Conservation (phyloP, 2,329 filamentous ascomycete genomes). For the Fusarium brachygibbosum region DNA sequence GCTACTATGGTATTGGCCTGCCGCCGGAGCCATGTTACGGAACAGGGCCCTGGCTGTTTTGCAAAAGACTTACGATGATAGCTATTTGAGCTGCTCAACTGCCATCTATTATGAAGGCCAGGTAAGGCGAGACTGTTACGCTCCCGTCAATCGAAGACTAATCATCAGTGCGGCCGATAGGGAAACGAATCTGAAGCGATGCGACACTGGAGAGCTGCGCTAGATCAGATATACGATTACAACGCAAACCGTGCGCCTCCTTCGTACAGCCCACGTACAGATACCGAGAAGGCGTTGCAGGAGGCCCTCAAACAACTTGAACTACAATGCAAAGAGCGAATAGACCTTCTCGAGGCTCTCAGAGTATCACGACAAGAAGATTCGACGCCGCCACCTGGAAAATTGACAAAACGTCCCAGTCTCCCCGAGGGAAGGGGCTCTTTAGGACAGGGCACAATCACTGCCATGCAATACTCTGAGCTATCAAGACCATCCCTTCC, state of each 20-base stretch:
- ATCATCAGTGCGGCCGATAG: slow-evolving; percentile 60
- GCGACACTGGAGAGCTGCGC: slow-evolving; percentile 88
- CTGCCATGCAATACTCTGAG: slow-evolving; percentile 82
- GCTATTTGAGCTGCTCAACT: slow-evolving; percentile 93
- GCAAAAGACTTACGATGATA: slow-evolving; percentile 98
- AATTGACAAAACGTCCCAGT: slow-evolving; percentile 43
- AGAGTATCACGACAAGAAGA: slow-evolving; percentile 70
- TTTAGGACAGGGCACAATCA: slow-evolving; percentile 86
- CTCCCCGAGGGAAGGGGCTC: slow-evolving; percentile 63
- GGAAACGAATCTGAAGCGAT: slow-evolving; percentile 92
- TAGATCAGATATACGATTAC: slow-evolving; percentile 90
- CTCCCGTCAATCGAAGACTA: slow-evolving; percentile 14
- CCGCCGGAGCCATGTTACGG: slow-evolving; percentile 63
- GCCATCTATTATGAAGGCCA: slow-evolving; percentile 96
- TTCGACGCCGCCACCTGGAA: slow-evolving; percentile 34
- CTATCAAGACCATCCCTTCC: slow-evolving; percentile 77
- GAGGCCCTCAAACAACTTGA: slow-evolving; percentile 88
- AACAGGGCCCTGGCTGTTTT: slow-evolving; percentile 75
- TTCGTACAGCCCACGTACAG: slow-evolving; percentile 77
- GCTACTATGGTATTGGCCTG: slow-evolving; percentile 49
- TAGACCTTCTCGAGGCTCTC: slow-evolving; percentile 87
- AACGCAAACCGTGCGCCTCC: slow-evolving; percentile 80
- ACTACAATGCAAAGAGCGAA: slow-evolving; percentile 91
- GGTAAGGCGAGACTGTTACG: slow-evolving; percentile 63
- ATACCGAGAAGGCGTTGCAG: slow-evolving; percentile 85